Evolutionary conservation across 306 rosid genomes (phyloP).

Genomic region (Prunus kanzakura): DNA sequence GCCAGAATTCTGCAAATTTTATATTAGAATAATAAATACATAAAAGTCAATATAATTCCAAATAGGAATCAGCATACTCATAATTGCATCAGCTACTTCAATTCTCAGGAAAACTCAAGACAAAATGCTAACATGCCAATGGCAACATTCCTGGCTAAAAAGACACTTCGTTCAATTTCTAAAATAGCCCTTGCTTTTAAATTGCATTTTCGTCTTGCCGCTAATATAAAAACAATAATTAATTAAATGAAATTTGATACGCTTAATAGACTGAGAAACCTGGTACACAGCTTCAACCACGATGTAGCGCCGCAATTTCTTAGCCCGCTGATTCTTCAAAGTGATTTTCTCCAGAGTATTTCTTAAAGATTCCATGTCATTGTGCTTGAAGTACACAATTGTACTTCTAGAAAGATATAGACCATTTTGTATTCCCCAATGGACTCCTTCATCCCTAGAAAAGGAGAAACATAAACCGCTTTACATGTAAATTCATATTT

Average conservation of each 20-base stretch:
- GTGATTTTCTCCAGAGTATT: constrained; percentile 70
- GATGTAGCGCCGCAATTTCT: constrained; percentile 91
- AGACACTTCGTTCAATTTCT: background rate
- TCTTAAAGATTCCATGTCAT: constrained; percentile 81
- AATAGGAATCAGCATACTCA: no score
- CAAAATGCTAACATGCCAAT: background rate
- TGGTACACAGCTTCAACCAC: constrained; percentile 96
- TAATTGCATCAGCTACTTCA: constrained; percentile 7
- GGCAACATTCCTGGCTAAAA: background rate
- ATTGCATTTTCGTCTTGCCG: background rate
- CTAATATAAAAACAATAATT: background rate
- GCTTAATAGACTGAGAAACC: constrained; percentile 43
- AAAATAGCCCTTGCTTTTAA: background rate
- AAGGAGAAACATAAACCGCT: constrained; percentile 4
- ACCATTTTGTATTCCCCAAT: constrained; percentile 99
- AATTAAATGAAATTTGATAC: constrained; percentile 5
- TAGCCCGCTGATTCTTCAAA: constrained; percentile 52
- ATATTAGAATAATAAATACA: background rate
- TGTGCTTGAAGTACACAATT: constrained; percentile 87
- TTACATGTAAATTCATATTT: constrained; percentile 5
- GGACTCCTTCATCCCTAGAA: constrained; percentile 95
- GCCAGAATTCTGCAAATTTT: constrained; percentile 78
- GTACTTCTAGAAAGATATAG: constrained; percentile 93
- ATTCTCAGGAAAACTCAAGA: background rate
- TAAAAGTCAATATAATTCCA: background rate